Percentiles rank a stretch among this genome's conserved stretches.
Evolutionary conservation across 805 yeast genomes (phyloP).

Genomic region (Lipomyces japonicus): DNA sequence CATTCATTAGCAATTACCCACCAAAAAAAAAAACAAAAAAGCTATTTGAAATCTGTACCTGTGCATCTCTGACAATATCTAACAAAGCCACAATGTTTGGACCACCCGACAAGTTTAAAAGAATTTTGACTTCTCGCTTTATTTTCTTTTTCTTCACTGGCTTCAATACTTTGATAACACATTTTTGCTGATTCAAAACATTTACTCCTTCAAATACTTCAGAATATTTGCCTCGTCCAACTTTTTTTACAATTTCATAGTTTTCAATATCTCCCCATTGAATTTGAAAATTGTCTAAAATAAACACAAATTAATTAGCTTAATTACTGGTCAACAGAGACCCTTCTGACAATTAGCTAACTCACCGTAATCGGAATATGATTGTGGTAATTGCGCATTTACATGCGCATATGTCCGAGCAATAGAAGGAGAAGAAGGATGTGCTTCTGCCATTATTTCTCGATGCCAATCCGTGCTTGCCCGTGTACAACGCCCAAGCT

Average conservation of each 20-base stretch:
- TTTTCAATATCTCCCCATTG: conserved; percentile 58
- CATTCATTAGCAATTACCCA: neutral
- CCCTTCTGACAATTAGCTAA: neutral
- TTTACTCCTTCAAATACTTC: conserved; percentile 88
- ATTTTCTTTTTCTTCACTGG: conserved; percentile 92
- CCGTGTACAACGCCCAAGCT: too few relatives aligned
- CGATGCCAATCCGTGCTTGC: neutral
- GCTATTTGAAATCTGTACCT: conserved; percentile 33
- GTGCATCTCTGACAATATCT: conserved; percentile 78
- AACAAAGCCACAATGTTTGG: conserved; percentile 73
- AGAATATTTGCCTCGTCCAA: conserved; percentile 93
- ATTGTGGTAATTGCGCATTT: conserved; percentile 60
- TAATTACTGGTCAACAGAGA: neutral
- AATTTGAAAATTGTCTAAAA: conserved; percentile 49
- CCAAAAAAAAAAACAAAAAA: neutral
- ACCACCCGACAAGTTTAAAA: conserved; percentile 80
- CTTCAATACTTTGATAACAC: conserved; percentile 85
- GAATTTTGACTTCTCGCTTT: conserved; percentile 79
- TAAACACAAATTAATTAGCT: conserved; percentile 1
- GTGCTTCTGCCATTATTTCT: conserved; percentile 1
- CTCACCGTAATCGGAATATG: conserved; percentile 77
- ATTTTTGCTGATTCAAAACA: conserved; percentile 55
- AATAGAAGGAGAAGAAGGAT: conserved; percentile 43
- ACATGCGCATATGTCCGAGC: conserved; percentile 72
- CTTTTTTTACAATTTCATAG: conserved; percentile 75